phyloP scores from a whole-genome alignment of 495 filamentous ascomycete species.

The Neurospora tetrasperma region DNA sequence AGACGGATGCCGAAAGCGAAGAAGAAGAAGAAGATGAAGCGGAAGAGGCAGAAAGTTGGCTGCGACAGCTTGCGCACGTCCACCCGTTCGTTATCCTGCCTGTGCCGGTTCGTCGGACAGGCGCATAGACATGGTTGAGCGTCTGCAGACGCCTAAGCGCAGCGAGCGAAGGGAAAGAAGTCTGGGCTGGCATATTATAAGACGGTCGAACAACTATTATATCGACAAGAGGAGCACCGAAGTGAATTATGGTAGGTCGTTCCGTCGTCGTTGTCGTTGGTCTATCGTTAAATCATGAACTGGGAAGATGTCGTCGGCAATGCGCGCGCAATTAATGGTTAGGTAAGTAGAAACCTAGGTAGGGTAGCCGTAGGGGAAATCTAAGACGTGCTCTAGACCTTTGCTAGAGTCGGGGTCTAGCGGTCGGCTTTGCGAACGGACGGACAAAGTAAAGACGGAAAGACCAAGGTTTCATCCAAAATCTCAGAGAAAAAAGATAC shows the following conservation, averaged over 20 bases:
- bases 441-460: neutral
- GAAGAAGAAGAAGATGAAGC: neutral
- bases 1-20: neutral
- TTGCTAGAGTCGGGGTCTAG: neutral
- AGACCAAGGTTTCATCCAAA: neutral
- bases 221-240: neutral
- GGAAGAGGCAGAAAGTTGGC: slow-evolving; percentile 11
- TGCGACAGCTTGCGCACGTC: slow-evolving; percentile 38
- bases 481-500: neutral
- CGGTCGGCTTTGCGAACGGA: neutral
- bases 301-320: neutral
- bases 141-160: neutral
- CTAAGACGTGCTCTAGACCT: no score
- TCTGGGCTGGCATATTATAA: neutral
- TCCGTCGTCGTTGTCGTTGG: neutral
- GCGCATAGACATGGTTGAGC: slow-evolving; percentile 12
- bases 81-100: slow-evolving; percentile 13
- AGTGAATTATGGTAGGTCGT: neutral
- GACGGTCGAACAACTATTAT: neutral
- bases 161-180: neutral
- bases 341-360: no score
- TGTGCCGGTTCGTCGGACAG: slow-evolving; percentile 10
- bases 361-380: no score
- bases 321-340: neutral
- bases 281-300: neutral